Conservation (phyloP, 306 rosid genomes). For the Pyrus bretschneideri region DNA sequence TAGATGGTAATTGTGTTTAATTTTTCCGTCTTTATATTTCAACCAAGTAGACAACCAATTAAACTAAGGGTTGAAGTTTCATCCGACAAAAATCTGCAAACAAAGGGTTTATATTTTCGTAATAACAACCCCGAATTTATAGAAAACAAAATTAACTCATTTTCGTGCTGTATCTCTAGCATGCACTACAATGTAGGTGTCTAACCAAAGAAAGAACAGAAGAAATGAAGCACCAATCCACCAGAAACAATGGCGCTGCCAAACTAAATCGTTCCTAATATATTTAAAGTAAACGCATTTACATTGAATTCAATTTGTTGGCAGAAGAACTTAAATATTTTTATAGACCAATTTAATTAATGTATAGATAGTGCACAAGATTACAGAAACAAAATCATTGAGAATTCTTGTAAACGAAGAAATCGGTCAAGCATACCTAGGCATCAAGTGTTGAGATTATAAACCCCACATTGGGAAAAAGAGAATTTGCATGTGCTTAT, state of each 20-base stretch:
- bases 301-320: neutral
- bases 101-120: neutral
- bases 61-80: neutral
- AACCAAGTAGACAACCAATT: neutral
- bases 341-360: neutral
- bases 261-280: neutral
- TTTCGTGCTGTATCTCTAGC: neutral
- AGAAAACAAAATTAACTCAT: neutral
- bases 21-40: neutral
- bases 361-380: neutral
- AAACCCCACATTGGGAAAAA: too few species aligned
- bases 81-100: neutral
- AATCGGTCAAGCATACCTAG: neutral
- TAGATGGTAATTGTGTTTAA: neutral
- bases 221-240: neutral
- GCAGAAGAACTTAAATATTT: neutral
- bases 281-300: neutral
- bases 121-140: neutral
- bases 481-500: too few species aligned
- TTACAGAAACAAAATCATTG: neutral
- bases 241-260: neutral
- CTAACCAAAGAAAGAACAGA: neutral
- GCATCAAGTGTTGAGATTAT: neutral
- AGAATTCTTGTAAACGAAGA: neutral
- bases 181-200: neutral